These are phyloP conservation scores for Podospora pseudopauciseta DNA, from an alignment of 495 filamentous ascomycete genomes.

Conservation along the genomic window DNA sequence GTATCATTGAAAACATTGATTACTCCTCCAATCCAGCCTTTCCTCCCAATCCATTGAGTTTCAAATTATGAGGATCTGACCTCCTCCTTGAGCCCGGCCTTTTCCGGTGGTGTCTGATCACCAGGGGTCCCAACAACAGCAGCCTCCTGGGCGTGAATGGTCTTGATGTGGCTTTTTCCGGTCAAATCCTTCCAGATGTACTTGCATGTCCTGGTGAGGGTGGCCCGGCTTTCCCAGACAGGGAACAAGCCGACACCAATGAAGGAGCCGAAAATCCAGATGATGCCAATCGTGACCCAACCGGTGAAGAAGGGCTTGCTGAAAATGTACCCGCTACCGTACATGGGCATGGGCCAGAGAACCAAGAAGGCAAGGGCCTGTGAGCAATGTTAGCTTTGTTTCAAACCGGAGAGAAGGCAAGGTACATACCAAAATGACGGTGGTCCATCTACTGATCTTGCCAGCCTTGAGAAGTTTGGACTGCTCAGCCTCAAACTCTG, in stretches of 20 bases:
- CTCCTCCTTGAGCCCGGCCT: slow-evolving; percentile 24
- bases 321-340: slow-evolving; percentile 82
- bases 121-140: slow-evolving; percentile 20
- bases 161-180: slow-evolving; percentile 51
- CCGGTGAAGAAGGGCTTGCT: slow-evolving; percentile 89
- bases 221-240: slow-evolving; percentile 72
- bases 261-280: slow-evolving; percentile 79
- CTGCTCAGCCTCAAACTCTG: slow-evolving; percentile 56
- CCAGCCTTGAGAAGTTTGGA: slow-evolving; percentile 66
- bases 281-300: slow-evolving; percentile 80
- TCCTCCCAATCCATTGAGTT: not conserved
- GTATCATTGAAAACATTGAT: not conserved
- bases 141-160: slow-evolving; percentile 34
- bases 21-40: not conserved
- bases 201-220: slow-evolving; percentile 60
- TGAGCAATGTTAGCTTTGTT: not conserved
- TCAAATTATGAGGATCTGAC: slow-evolving; percentile 9
- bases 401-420: not conserved
- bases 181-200: slow-evolving; percentile 65
- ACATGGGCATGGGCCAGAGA: slow-evolving; percentile 95
- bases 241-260: slow-evolving; percentile 77
- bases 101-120: slow-evolving; percentile 33
- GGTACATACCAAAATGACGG: slow-evolving; percentile 54
- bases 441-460: slow-evolving; percentile 74
- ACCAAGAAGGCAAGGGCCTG: slow-evolving; percentile 70